phyloP scores from a whole-genome alignment of 2,329 filamentous ascomycete genomes.

The Aspergillus transmontanensis region DNA sequence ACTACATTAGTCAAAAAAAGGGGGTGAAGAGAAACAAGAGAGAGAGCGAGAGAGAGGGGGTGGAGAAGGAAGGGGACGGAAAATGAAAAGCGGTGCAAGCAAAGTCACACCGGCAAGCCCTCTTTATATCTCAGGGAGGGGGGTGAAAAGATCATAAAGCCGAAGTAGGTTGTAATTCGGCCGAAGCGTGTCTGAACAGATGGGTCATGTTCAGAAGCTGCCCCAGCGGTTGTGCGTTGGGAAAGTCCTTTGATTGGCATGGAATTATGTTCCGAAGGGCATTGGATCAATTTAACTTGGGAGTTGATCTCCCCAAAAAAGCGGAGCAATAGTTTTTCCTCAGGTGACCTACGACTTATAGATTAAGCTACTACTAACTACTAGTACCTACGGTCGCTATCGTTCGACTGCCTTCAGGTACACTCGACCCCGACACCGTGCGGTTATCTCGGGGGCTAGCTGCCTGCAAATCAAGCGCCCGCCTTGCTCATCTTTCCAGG shows the following conservation, averaged over 20 bases:
- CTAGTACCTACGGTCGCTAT: neutral
- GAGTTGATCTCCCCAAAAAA: neutral
- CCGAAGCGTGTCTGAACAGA: neutral
- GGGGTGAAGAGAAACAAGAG: neutral
- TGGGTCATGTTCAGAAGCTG: neutral
- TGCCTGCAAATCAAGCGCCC: neutral
- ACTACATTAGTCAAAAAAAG: neutral
- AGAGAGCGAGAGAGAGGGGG: no score
- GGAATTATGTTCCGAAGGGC: neutral
- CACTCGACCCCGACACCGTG: neutral
- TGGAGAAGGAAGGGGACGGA: neutral
- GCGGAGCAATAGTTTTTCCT: conserved; percentile 4
- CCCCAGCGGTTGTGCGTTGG: neutral
- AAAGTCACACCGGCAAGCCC: neutral
- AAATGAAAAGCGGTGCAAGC: neutral
- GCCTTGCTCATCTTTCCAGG: neutral
- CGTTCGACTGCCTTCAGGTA: neutral
- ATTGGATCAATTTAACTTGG: neutral
- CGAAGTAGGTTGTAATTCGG: neutral
- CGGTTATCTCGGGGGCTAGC: no score
- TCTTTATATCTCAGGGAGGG: neutral
- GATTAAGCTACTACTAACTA: neutral
- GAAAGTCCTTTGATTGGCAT: neutral
- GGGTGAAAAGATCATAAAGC: neutral
- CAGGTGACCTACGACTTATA: neutral